Evolutionary conservation across 1,284 basidiomycete species (phyloP).

Genomic region (Trichosporon sp.): DNA sequence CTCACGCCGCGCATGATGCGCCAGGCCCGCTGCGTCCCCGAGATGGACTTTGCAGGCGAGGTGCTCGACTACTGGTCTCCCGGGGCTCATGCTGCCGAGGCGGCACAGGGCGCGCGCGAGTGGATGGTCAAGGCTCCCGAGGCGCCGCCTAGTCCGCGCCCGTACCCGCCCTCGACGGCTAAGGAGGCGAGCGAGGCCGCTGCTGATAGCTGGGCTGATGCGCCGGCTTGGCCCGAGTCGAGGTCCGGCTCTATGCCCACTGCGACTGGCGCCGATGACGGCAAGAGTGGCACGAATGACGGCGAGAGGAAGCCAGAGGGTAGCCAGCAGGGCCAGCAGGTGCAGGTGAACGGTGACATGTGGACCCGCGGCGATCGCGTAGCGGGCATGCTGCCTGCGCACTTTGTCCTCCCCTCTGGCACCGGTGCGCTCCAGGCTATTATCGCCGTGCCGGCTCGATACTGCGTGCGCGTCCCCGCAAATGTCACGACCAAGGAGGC

Average conservation of each 20-base stretch:
- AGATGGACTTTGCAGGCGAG: slow-evolving; percentile 13
- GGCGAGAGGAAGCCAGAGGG: too few relatives aligned
- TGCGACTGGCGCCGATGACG: too few relatives aligned
- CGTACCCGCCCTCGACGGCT: not conserved
- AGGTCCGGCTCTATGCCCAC: too few relatives aligned
- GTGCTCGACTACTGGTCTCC: slow-evolving; percentile 15
- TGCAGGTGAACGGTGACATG: too few relatives aligned
- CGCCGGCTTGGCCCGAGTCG: too few relatives aligned
- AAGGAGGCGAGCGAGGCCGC: not conserved
- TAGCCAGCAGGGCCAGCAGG: too few relatives aligned
- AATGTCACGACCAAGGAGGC: not conserved
- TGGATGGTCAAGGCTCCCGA: not conserved
- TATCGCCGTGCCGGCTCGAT: slow-evolving; percentile 6
- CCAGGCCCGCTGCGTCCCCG: not conserved
- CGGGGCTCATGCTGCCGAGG: not conserved
- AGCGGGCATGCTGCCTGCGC: slow-evolving; percentile 7
- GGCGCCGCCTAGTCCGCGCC: not conserved
- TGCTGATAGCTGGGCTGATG: not conserved
- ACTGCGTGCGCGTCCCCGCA: slow-evolving; percentile 4
- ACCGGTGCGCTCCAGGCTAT: slow-evolving; percentile 11
- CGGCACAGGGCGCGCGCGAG: not conserved
- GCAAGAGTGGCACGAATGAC: too few relatives aligned
- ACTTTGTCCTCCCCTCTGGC: not conserved
- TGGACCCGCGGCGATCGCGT: slow-evolving; percentile 9
- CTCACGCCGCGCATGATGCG: not conserved